Percentiles rank a stretch among this genome's conserved stretches.
Conservation (phyloP, 1,284 basidiomycete genomes). For the Moesziomyces parantarcticus region DNA sequence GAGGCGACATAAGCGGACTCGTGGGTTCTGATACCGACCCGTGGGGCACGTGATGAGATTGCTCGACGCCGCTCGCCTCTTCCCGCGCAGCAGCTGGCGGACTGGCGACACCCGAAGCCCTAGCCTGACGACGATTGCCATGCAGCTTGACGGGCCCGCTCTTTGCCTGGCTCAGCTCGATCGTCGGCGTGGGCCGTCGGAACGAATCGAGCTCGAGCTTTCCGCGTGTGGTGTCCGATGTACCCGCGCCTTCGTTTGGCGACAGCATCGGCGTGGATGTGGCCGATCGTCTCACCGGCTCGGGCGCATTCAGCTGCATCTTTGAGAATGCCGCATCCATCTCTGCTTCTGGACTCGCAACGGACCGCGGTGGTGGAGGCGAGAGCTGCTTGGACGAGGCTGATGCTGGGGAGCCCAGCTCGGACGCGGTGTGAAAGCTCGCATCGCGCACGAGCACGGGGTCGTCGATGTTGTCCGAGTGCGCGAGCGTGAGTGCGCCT, state of each 20-base stretch:
- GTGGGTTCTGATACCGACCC: conserved; percentile 18
- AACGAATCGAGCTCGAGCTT: conserved; percentile 23
- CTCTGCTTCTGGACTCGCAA: neutral
- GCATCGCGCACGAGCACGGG: conserved; percentile 5
- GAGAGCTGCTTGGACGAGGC: conserved; percentile 25
- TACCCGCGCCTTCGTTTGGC: conserved; percentile 4
- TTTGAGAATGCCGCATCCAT: neutral
- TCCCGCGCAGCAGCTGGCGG: neutral
- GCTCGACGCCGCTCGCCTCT: neutral
- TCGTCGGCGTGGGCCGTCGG: conserved; percentile 31
- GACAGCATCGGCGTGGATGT: conserved; percentile 1
- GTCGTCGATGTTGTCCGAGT: conserved; percentile 19
- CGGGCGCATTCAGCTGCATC: conserved; percentile 9
- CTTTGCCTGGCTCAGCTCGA: conserved; percentile 34
- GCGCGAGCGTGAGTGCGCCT: conserved; percentile 21
- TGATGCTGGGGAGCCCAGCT: conserved; percentile 23
- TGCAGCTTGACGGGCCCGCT: conserved; percentile 38
- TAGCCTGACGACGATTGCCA: conserved; percentile 43
- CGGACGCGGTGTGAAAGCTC: conserved; percentile 22
- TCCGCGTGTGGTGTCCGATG: conserved; percentile 5
- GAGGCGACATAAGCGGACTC: conserved; percentile 16
- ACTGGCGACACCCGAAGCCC: conserved; percentile 9
- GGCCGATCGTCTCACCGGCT: neutral
- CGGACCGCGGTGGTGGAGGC: neutral
- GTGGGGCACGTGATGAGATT: neutral